These are phyloP conservation scores for Dendrocalamus sinicus DNA, from an alignment of 176 grass and related monocot genomes.

Conservation along the genomic window DNA sequence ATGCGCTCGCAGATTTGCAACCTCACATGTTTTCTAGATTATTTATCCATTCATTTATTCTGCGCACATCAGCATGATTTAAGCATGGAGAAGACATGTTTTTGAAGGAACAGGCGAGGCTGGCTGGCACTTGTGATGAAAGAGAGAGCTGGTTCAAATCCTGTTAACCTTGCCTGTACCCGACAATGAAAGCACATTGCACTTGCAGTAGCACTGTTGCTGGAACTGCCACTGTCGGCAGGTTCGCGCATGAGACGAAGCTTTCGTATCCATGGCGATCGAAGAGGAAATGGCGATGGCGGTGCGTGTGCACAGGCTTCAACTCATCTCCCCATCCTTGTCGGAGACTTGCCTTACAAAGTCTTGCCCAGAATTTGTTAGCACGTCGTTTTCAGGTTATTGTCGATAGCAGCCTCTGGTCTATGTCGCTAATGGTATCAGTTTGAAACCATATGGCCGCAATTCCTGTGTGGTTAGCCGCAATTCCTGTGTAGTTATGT, in stretches of 20 bases:
- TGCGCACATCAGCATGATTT: not conserved
- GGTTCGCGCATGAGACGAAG: not conserved
- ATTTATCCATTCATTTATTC: not conserved
- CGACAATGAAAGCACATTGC: not conserved
- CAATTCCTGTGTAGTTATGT: not conserved
- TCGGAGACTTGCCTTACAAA: not conserved
- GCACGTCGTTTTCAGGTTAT: constrained; percentile 21
- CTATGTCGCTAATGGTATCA: not conserved
- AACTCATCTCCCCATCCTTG: constrained; percentile 41
- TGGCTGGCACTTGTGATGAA: not conserved
- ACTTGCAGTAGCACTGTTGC: not conserved
- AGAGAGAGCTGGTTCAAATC: not conserved
- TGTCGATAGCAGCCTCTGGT: not conserved
- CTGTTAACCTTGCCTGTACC: not conserved
- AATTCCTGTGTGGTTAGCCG: not conserved
- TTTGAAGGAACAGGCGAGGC: not conserved
- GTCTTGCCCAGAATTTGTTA: constrained; percentile 24
- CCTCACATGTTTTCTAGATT: not conserved
- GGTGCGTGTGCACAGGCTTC: not conserved
- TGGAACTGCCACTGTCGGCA: constrained; percentile 44
- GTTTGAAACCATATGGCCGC: constrained; percentile 35
- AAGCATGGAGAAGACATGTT: not conserved
- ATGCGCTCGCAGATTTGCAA: not conserved
- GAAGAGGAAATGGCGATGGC: not conserved
- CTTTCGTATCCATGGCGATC: constrained; percentile 6